Evolutionary conservation across 1,284 basidiomycete genomes (phyloP).

Genomic region (Sutorius eximius): DNA sequence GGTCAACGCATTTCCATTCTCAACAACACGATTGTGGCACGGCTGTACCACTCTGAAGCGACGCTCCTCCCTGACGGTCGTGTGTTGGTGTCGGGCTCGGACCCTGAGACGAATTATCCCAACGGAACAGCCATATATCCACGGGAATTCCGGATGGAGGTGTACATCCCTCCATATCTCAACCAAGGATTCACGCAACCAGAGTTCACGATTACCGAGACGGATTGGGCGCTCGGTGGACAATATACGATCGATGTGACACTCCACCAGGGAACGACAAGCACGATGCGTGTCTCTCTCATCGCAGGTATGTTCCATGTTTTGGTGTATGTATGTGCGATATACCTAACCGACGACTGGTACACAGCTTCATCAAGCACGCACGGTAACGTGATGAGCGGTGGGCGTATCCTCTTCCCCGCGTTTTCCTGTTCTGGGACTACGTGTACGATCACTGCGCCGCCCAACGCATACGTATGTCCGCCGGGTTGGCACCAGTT

Average conservation of each 20-base stretch:
- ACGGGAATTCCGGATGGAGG: conserved; percentile 75
- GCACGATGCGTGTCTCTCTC: conserved; percentile 62
- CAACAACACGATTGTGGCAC: conserved; percentile 68
- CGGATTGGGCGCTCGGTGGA: conserved; percentile 61
- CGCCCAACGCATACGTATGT: conserved; percentile 63
- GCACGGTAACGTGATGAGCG: conserved; percentile 73
- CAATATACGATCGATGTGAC: conserved; percentile 52
- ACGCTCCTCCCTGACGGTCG: conserved; percentile 68
- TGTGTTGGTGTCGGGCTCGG: conserved; percentile 72
- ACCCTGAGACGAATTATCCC: conserved; percentile 54
- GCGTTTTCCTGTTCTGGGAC: conserved; percentile 60
- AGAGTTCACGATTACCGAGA: conserved; percentile 51
- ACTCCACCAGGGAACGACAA: conserved; percentile 54
- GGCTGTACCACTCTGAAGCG: conserved; percentile 82
- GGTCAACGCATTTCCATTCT: conserved; percentile 67
- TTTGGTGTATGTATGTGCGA: too few species aligned
- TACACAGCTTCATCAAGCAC: conserved; percentile 66
- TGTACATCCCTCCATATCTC: conserved; percentile 75
- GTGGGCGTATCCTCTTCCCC: conserved; percentile 67
- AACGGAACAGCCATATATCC: conserved; percentile 44
- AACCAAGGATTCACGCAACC: conserved; percentile 57
- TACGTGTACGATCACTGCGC: conserved; percentile 65
- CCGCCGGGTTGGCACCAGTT: conserved; percentile 78
- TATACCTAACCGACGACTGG: neutral
- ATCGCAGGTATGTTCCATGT: conserved; percentile 39